Percentiles rank a stretch among this genome's conserved stretches.
Conservation (phyloP, 495 filamentous ascomycete species). For the Letharia lupina region DNA sequence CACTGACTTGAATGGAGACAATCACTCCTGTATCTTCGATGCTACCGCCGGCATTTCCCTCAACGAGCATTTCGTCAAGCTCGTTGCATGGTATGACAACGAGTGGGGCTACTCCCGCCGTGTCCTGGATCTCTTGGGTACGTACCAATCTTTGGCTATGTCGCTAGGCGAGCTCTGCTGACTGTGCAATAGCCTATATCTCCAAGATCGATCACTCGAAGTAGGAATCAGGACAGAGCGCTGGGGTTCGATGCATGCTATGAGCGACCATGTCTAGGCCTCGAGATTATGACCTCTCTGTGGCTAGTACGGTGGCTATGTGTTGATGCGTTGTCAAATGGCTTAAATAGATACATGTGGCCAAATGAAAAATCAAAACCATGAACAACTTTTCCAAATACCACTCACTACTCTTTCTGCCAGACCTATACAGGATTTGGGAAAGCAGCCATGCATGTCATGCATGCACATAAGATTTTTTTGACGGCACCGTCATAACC, state of each 20-base stretch:
- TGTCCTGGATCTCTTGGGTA: slow-evolving; percentile 86
- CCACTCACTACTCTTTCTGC: neutral
- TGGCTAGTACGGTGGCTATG: neutral
- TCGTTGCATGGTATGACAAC: slow-evolving; percentile 97
- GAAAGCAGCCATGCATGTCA: neutral
- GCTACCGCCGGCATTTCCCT: slow-evolving; percentile 98
- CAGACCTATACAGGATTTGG: neutral
- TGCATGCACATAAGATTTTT: too few relatives aligned
- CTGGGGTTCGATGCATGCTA: slow-evolving; percentile 33
- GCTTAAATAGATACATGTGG: slow-evolving; percentile 1
- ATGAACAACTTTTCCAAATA: neutral
- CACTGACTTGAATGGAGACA: slow-evolving; percentile 84
- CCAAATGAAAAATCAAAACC: neutral
- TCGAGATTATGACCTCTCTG: neutral
- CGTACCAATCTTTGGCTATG: slow-evolving; percentile 18
- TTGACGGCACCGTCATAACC: too few relatives aligned
- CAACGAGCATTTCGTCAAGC: slow-evolving; percentile 97
- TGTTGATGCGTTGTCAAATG: neutral
- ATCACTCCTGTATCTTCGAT: slow-evolving; percentile 94
- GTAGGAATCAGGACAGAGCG: slow-evolving; percentile 30
- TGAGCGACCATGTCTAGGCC: slow-evolving; percentile 24
- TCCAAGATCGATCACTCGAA: slow-evolving; percentile 69
- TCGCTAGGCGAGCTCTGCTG: slow-evolving; percentile 10
- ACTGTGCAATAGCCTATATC: slow-evolving; percentile 57
- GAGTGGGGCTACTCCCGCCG: slow-evolving; percentile 97